Evolutionary conservation across 345 rosid genomes (phyloP), one percentile per base, ranked within the genome.

Genomic region (Eucalyptus globulus): DNA sequence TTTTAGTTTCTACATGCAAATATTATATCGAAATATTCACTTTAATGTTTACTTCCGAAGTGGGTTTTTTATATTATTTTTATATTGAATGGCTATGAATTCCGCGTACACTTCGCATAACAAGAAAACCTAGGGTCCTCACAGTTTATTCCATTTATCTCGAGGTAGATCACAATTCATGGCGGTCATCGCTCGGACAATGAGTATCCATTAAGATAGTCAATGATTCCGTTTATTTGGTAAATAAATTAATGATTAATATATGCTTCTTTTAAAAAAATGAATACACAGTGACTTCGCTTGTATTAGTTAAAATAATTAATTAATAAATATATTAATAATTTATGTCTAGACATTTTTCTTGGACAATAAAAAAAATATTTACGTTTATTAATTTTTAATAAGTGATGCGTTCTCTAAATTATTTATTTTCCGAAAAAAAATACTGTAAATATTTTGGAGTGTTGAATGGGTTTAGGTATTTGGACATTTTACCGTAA

Each of bases 271-370:
- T 29, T 27, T 6, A 29, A 27, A 26, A 60, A 60, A 21, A 9
- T 22, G 62, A 2, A 56, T 56, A 24, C 62, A 56, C 3, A 0
- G 1, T 1, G 27, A 56, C 29, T 2, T 60, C 1, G 15, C 8
- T 60, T 60, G n/a, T 60, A 60, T 27, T 0, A 6, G 2, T 60
- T 60, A 3, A 60, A 60, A 12, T 60, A 60, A 60, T 12, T 12
- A 11, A 11, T 27, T 29, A 27, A 51, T 51, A 17, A 53, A 17
- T 1, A 17, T 53, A 17, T 53, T 17, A 2, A 12, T 14, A 60
- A 60, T 27, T 27, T 11, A 26, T 60, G 31, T 60, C 4, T 1
- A 27, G 14, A 60, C 31, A 27, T 60, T 6, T 60, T 60, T 60
- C 0, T 60, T 60, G 4, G 1, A 1, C 1, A 1, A 60, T 10